A percentile compares a stretch with the other conserved stretches of the same genome.
phyloP scores from a whole-genome alignment of 179 eudicot species.

The Beta lomatogona region DNA sequence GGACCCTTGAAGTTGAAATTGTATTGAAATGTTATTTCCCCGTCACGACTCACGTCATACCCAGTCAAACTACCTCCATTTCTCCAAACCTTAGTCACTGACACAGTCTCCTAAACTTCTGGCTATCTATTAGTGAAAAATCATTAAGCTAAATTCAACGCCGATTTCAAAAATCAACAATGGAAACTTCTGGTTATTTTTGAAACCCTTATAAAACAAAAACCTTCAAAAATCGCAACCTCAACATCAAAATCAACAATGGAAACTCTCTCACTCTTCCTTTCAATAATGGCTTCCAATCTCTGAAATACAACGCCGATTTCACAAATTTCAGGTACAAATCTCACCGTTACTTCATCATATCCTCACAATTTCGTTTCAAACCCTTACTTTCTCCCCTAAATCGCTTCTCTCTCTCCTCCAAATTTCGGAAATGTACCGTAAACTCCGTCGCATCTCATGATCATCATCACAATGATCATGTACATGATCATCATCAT shows the following conservation, averaged over 20 bases:
- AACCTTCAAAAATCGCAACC: neutral
- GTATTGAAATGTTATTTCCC: neutral
- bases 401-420: slow-evolving; percentile 19
- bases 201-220: neutral
- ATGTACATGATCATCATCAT: slow-evolving; percentile 15
- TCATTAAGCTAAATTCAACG: no score
- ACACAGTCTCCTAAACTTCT: neutral
- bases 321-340: slow-evolving; percentile 25
- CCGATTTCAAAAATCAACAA: no score
- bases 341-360: slow-evolving; percentile 22
- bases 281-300: slow-evolving; percentile 23
- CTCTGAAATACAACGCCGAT: slow-evolving; percentile 22
- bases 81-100: neutral
- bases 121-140: no score
- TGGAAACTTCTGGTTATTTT: no score
- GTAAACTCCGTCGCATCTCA: slow-evolving; percentile 31
- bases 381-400: slow-evolving; percentile 29
- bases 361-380: slow-evolving; percentile 17
- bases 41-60: neutral
- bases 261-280: slow-evolving; percentile 27
- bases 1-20: neutral
- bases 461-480: neutral
- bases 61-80: neutral
- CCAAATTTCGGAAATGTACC: slow-evolving; percentile 31
- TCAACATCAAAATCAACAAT: neutral